A percentile compares a stretch with the other conserved stretches of the same genome.
Evolutionary conservation across 176 grass and related monocot species (phyloP).

Genomic region (Eragrostis curvula): DNA sequence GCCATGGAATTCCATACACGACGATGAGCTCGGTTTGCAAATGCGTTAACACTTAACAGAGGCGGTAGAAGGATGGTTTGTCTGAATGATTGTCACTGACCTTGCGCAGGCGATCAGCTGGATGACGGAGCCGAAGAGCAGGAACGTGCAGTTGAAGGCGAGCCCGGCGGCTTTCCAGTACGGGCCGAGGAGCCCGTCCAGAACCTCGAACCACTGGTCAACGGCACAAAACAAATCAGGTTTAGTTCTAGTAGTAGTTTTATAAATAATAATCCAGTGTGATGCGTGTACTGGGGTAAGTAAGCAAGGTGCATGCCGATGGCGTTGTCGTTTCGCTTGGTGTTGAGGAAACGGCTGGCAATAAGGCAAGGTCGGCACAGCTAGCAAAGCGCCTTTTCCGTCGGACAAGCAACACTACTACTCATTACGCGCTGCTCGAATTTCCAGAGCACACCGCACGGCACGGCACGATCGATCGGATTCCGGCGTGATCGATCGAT

Average conservation of each 20-base stretch:
- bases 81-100: background rate
- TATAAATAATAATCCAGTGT: background rate
- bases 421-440: background rate
- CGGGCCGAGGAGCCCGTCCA: constrained; percentile 60
- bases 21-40: background rate
- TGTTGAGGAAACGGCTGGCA: constrained; percentile 6
- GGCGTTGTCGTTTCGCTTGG: constrained; percentile 43
- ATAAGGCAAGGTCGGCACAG: constrained; percentile 5
- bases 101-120: constrained; percentile 68
- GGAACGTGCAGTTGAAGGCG: constrained; percentile 70
- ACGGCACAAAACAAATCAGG: background rate
- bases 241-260: no score
- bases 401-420: constrained; percentile 12
- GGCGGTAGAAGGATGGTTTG: no score
- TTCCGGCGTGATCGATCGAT: background rate
- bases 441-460: constrained; percentile 11
- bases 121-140: constrained; percentile 68
- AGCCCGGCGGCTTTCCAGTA: constrained; percentile 59
- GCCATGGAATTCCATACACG: background rate
- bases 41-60: no score
- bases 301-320: constrained; percentile 29
- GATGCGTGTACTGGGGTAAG: background rate
- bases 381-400: constrained; percentile 22
- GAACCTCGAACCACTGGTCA: constrained; percentile 61
- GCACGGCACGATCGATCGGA: background rate